Percentiles rank a stretch among this genome's conserved stretches.
phyloP scores from a whole-genome alignment of 2,329 filamentous ascomycete species.

The Exophiala spinifera region DNA sequence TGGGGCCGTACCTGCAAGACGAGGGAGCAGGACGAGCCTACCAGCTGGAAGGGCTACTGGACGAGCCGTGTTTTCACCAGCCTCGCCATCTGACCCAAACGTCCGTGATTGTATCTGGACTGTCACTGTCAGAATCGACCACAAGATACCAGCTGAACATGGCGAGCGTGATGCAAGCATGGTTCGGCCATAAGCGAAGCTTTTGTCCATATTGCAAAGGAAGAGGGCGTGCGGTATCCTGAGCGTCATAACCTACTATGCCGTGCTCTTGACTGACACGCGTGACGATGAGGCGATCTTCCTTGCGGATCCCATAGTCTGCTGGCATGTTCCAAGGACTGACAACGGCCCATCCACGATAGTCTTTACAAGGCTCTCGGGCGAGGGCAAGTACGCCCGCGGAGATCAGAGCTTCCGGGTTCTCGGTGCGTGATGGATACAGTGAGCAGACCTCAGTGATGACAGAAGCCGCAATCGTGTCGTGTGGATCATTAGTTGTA shows the following conservation, averaged over 20 bases:
- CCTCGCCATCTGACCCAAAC: slow-evolving; percentile 70
- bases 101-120: slow-evolving; percentile 64
- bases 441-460: slow-evolving; percentile 69
- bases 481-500: slow-evolving; percentile 32
- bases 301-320: slow-evolving; percentile 39
- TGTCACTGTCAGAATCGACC: slow-evolving; percentile 58
- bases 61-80: slow-evolving; percentile 50
- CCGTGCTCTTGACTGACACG: slow-evolving; percentile 77
- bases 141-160: slow-evolving; percentile 71
- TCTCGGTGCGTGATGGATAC: slow-evolving; percentile 54
- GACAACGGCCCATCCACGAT: slow-evolving; percentile 68
- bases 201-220: slow-evolving; percentile 61
- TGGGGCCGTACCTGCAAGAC: too few relatives aligned
- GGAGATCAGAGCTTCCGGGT: slow-evolving; percentile 65
- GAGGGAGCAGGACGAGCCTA: too few relatives aligned
- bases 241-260: slow-evolving; percentile 59
- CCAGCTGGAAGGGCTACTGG: background rate
- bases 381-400: slow-evolving; percentile 69
- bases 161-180: slow-evolving; percentile 72
- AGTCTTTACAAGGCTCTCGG: slow-evolving; percentile 68
- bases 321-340: slow-evolving; percentile 53
- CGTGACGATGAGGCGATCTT: slow-evolving; percentile 63
- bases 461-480: slow-evolving; percentile 64
- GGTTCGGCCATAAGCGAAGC: slow-evolving; percentile 73
- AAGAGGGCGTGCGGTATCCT: slow-evolving; percentile 38